These are phyloP conservation scores for Russula lepida DNA, from an alignment of 768 basidiomycete species.

Conservation along the genomic window DNA sequence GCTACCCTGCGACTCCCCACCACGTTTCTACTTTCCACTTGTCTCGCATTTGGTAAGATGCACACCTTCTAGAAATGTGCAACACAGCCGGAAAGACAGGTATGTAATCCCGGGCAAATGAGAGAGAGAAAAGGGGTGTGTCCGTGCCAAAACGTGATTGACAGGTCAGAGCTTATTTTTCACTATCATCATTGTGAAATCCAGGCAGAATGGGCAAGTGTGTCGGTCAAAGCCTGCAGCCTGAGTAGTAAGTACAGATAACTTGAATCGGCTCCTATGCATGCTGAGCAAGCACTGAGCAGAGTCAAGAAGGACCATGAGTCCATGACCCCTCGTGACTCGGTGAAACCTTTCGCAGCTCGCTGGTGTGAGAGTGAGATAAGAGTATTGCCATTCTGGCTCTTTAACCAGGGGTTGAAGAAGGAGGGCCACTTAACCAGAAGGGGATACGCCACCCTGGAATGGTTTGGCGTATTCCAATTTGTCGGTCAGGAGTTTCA, in stretches of 20 bases:
- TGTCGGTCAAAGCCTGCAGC: not conserved
- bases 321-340: not conserved
- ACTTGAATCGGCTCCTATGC: not conserved
- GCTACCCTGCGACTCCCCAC: too few species aligned
- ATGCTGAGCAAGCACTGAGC: not conserved
- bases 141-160: not conserved
- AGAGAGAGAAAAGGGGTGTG: not conserved
- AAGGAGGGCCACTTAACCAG: not conserved
- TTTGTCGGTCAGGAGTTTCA: slow-evolving; percentile 10
- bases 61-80: too few species aligned
- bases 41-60: too few species aligned
- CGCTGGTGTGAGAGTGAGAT: too few species aligned
- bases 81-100: too few species aligned
- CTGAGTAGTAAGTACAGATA: too few species aligned
- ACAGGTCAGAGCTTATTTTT: not conserved
- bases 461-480: not conserved
- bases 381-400: too few species aligned
- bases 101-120: not conserved
- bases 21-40: too few species aligned
- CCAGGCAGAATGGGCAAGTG: too few species aligned
- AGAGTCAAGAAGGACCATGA: not conserved
- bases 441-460: not conserved
- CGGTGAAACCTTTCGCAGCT: not conserved
- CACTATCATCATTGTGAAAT: not conserved
- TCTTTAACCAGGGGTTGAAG: too few species aligned